Base-by-base conservation (phyloP, 208 protist genomes). In the Leishmania guyanensis region DNA sequence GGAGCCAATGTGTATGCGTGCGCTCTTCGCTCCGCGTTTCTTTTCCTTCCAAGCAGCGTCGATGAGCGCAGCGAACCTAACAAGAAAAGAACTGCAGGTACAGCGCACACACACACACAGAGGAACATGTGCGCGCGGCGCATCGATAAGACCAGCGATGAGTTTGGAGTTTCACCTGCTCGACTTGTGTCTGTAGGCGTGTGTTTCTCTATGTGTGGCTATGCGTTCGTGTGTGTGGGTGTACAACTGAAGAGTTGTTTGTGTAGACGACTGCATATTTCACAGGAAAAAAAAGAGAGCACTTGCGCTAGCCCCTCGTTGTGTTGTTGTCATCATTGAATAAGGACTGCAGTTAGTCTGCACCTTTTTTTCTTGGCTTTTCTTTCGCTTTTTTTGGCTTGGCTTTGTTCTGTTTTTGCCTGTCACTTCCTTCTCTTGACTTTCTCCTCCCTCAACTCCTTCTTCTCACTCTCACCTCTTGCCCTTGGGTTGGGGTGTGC, bases 21-120 rank as follows among this genome's bases (percentile, higher is more conserved):
- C 83, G 43, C 43, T 46, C 43, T 46, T 46, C 43, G 43, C 43
- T 46, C 43, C 43, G 43, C 43, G 43, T 6, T 46, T 46, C 43
- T 46, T 46, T 46, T 46, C 43, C 43, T 46, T 78, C 65, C 85
- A 80, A 90, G 83, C 43, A 46, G 43, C 43, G 65, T 60, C 77
- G n/a, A 62, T 66, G 71, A 83, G 88, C 68, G 79, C 91, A 51
- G 82, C 65, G n/a, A 88, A 81, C 72, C 86, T 91, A 58, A 69
- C 83, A 46, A 66, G 91, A 50, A 75, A 78, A 64, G 82, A 91
- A 33, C 77, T 90, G 74, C 81, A 69, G 51, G 84, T 93, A 46
- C 43, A 46, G 43, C 43, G 43, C 43, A 46, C 43, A 46, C 43
- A 46, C 43, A 39, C 36, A 91, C 72, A 46, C 43, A 46, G 43